Base-by-base conservation (phyloP, 345 rosid species). In the Moricandia arvensis region DNA sequence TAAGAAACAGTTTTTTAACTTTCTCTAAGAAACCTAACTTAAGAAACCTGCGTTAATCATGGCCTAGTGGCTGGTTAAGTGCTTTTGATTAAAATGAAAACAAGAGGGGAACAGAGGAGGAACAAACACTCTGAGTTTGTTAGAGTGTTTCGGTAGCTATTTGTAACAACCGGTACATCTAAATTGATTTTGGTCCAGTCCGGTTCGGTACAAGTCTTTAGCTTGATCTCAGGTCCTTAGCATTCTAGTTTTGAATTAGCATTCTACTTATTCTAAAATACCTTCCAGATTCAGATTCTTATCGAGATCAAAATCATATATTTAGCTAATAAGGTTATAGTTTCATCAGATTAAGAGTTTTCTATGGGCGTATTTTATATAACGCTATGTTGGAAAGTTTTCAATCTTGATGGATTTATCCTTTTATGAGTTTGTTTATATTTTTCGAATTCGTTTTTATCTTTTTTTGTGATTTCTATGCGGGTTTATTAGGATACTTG, bases 391-490 rank as follows among this genome's bases (percentile, higher is more conserved):
- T 21, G 85, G 49, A 41, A 12, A 69, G 93, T 93, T 79, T 85
- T 86, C 74, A 83, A 66, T 41, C n/a, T 69, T 87, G 89, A 90
- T 41, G 49, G 49, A 59, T 66, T 91, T 86, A 47, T 85, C 87
- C 4, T 41, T 38, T 38, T 38, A 11, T 38, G 13, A 11, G 45
- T 38, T 11, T 38, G 13, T 11, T 38, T 38, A 37, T 37, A 38
- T 38, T 38, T 38, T 10, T 38, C 2, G 45, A 3, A 10, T 38
- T 38, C 2, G 13, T 38, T 38, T 38, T 38, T 38, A 11, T 38
- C 45, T 3, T 10, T 3, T 10, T 38, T 38, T 38, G 45, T 38
- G 45, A 9, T 38, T 38, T 38, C 9, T 9, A 3, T 29, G 91
- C 93, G 43, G 90, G 82, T 84, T 83, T 90, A 8, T 38, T 11